These are phyloP conservation scores for Phytophthora uliginosa DNA, from an alignment of 352 stramenopile genomes.

Conservation along the genomic window DNA sequence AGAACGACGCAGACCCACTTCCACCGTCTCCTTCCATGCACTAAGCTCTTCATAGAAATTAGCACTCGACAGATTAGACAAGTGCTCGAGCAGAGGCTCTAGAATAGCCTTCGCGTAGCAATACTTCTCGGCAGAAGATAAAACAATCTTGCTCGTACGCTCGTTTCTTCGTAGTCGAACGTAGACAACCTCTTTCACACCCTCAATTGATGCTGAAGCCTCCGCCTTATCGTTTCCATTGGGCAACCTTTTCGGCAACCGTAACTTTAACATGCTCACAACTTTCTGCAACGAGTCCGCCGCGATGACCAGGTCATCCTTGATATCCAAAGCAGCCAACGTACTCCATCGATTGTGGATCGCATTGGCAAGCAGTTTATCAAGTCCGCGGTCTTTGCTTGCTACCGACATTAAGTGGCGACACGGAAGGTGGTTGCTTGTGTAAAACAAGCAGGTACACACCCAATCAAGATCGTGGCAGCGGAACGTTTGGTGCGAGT, in stretches of 20 bases:
- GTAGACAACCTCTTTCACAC: slow-evolving; percentile 14
- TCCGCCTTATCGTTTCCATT: neutral
- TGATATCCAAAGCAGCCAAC: neutral
- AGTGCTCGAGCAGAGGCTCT: slow-evolving; percentile 17
- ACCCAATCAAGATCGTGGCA: slow-evolving; percentile 14
- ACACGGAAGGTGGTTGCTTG: slow-evolving; percentile 4
- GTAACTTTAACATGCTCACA: slow-evolving; percentile 12
- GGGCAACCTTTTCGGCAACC: slow-evolving; percentile 11
- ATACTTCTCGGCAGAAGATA: slow-evolving; percentile 17
- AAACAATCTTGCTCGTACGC: slow-evolving; percentile 14
- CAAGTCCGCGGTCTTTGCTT: slow-evolving; percentile 1
- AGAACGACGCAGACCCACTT: neutral
- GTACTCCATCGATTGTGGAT: slow-evolving; percentile 7
- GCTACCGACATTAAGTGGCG: slow-evolving; percentile 2
- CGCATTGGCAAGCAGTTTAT: neutral
- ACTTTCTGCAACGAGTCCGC: neutral
- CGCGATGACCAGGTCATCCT: neutral
- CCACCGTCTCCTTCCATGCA: slow-evolving; percentile 14
- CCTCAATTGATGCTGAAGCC: neutral
- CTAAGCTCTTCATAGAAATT: slow-evolving; percentile 19
- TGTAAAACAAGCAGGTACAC: slow-evolving; percentile 11
- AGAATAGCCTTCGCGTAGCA: slow-evolving; percentile 16
- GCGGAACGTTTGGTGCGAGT: neutral
- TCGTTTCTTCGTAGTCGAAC: slow-evolving; percentile 12
- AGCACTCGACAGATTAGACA: slow-evolving; percentile 15